Base-by-base conservation (phyloP, 2,329 filamentous ascomycete species). In the Aspergillus luchuensis region DNA sequence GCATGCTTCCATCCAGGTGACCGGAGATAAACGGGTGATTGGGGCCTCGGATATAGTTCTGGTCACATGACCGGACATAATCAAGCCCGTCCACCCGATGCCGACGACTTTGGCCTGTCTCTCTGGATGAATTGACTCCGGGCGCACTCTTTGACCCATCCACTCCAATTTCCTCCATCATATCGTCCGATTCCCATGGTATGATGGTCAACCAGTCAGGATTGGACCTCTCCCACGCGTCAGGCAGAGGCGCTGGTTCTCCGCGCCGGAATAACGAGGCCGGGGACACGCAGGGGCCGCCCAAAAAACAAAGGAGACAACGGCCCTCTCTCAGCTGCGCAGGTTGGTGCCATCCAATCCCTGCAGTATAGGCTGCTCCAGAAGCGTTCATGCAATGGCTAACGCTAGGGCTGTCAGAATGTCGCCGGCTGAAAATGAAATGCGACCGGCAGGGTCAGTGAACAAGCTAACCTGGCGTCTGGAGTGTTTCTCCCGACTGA, bases 361-460 rank as follows among this genome's bases (percentile, higher is more conserved):
- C 23, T 13, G n/a, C 17, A 54, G 17, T n/a, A 54, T 41, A 33
- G 28, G 8, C 28, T 30, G 4, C 2, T 8, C 2, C 28, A 30
- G 8, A 4, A 33, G 11, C 30, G 30, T 10, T 11, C 15, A 54
- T 8, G 15, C n/a, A 39, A 19, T 38, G 17, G 33, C 17, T 19
- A 3, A 54, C 36, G 13, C n/a, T 15, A 25, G 11, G 17, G 41
- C 19, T 41, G n/a, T n/a, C 51, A 54, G 51, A 54, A 43, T 54
- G 51, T 8, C 51, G 51, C 17, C 30, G 51, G 8, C 51, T 54
- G 28, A 54, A 54, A 36, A 54, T 54, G 51, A 54, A 54, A 54
- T 54, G 51, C 19, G 51, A 54, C 36, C 51, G 51, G 33, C 51
- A 54, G 51, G 30, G 51, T 54, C 21, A 54, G 51, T 54, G 43